Evolutionary conservation across 768 basidiomycete genomes (phyloP), one percentile per base, ranked within the genome.

Genomic region (Tricholoma sp.): DNA sequence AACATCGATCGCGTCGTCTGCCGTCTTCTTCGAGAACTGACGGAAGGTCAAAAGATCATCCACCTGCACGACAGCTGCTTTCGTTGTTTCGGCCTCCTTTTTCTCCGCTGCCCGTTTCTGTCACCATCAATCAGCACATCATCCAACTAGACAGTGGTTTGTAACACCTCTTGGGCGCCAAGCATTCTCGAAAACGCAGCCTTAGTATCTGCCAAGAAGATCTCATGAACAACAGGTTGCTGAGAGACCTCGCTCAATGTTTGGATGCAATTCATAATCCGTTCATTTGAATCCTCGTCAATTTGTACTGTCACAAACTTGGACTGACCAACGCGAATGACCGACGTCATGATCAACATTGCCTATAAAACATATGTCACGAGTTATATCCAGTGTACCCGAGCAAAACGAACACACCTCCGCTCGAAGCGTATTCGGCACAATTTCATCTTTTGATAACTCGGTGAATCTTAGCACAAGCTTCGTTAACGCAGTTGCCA

Each of bases 281-380:
- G 86, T 71, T 99, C 97, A 62, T 85, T 89, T 5, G 94, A 95
- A 70, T 99, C 97, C 69, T 99, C 97, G 74, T 99, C 97, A 61
- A 99, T 99, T n/a, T 91, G 89, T 1, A 86, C 88, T 0, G 91
- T 85, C 44, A 89, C 90, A 62, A 96, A 95, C 68, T 95, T 96
- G 53, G 94, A 95, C 73, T 98, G 96, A 36, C 97, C 97, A 54
- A 98, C 92, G 49, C 97, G 93, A 67, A 98, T 91, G 68, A 94
- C 80, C 8, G 94, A 97, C 1, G 94, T 88, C 97, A 99, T 98
- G 68, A 98, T 93, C 53, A 99, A 80, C 91, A 99, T 98, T 5
- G 91, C 86, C 89, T 91, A 63, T 13, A 41, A 53, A 53, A 4
- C 42, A 31, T 10, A 50, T 0, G 32, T 13, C 49, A 18, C n/a